phyloP scores from a whole-genome alignment of 73 alveolate genomes.

The Paramecium biaurelia region DNA sequence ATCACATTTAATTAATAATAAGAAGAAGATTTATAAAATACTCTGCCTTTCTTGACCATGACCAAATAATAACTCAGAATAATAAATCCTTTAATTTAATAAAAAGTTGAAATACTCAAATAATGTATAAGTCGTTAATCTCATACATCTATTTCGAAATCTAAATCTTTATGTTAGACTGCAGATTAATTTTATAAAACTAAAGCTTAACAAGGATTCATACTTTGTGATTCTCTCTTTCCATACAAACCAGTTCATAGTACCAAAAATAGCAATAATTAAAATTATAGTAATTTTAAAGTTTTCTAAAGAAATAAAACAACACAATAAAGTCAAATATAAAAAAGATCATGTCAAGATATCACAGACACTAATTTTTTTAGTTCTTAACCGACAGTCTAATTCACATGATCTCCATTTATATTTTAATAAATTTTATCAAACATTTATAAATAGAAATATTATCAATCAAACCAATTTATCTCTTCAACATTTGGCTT shows the following conservation, averaged over 20 bases:
- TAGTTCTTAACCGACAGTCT: neutral
- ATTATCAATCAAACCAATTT: neutral
- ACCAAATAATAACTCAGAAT: neutral
- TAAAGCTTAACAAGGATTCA: constrained; percentile 9
- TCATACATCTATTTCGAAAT: constrained; percentile 10
- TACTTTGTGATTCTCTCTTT: neutral
- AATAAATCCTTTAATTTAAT: neutral
- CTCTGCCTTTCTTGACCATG: neutral
- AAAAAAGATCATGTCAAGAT: neutral
- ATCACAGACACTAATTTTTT: neutral
- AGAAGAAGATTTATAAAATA: neutral
- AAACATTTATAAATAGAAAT: neutral
- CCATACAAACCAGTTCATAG: constrained; percentile 38
- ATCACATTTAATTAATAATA: neutral
- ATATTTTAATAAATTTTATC: neutral
- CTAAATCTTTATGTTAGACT: neutral
- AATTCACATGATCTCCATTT: neutral
- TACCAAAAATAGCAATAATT: neutral
- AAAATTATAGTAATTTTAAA: neutral
- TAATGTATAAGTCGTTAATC: neutral
- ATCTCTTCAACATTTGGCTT: neutral
- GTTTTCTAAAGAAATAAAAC: neutral
- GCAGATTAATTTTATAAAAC: neutral
- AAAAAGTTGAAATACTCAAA: constrained; percentile 32
- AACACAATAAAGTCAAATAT: neutral